Conservation (phyloP, 2,329 filamentous ascomycete species). For the Didymella exigua region DNA sequence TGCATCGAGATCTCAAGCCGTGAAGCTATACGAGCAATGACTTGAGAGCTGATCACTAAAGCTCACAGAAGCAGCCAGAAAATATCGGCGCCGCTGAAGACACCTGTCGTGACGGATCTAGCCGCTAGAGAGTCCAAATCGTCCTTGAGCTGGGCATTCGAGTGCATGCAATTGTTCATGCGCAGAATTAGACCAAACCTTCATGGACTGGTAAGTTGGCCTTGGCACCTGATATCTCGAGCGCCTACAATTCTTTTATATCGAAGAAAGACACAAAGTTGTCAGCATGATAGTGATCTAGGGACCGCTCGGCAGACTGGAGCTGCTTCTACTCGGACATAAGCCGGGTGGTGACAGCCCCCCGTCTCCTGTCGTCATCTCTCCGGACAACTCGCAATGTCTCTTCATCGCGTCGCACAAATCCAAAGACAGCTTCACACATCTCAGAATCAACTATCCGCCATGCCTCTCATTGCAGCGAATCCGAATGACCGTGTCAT, state of each 20-base stretch:
- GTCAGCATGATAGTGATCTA: neutral
- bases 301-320: neutral
- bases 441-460: neutral
- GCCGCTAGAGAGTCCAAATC: neutral
- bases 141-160: neutral
- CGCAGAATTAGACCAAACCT: neutral
- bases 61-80: neutral
- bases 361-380: slow-evolving; percentile 18
- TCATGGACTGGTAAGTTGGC: neutral
- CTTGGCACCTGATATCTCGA: neutral
- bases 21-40: neutral
- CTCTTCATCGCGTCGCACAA: slow-evolving; percentile 4
- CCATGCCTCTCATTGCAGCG: slow-evolving; percentile 39
- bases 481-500: slow-evolving; percentile 70
- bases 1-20: neutral
- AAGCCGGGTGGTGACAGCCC: slow-evolving; percentile 11
- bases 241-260: neutral
- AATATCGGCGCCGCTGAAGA: neutral
- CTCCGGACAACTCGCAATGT: slow-evolving; percentile 8
- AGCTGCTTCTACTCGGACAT: slow-evolving; percentile 7
- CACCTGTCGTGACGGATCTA: neutral
- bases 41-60: neutral
- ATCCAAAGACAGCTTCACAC: slow-evolving; percentile 1
- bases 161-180: neutral
- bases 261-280: neutral